Percentiles rank a stretch among this genome's conserved stretches.
Evolutionary conservation across 257 asterid species (phyloP).

Genomic region (Gardenia jasminoides): DNA sequence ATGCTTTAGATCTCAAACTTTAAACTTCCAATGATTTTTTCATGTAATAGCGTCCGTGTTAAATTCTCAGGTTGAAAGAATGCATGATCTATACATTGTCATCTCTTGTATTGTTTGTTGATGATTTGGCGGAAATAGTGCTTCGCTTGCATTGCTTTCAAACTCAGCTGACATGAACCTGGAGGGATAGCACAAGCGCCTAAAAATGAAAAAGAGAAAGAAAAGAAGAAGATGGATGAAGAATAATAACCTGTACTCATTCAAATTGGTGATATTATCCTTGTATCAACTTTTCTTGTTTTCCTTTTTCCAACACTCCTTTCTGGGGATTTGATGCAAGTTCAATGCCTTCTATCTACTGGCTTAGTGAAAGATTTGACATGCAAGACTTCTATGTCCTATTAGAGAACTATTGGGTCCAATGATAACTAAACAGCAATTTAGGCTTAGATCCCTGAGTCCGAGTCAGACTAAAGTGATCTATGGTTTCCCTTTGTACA

Average conservation of each 20-base stretch:
- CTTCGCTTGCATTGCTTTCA: no score
- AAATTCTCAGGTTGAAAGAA: neutral
- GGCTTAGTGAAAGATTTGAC: neutral
- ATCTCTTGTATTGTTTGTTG: neutral
- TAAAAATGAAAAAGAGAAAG: no score
- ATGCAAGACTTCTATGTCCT: neutral
- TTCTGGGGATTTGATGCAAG: no score
- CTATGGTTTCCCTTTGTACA: neutral
- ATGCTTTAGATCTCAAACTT: no score
- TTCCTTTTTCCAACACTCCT: no score
- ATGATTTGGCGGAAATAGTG: neutral
- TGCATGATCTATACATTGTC: neutral
- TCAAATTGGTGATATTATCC: no score
- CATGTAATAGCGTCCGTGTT: neutral
- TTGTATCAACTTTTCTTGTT: no score
- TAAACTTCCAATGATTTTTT: no score
- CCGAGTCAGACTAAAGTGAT: neutral
- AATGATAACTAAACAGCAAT: neutral
- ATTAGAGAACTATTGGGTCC: neutral
- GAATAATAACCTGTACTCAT: no score
- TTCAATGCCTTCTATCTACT: neutral
- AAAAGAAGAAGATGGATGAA: no score
- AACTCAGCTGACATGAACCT: no score
- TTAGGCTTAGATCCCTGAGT: neutral
- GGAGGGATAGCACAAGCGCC: no score